Evolutionary conservation across 768 basidiomycete species (phyloP), one percentile per base, ranked within the genome.

Genomic region (Leucosporidium scottii): DNA sequence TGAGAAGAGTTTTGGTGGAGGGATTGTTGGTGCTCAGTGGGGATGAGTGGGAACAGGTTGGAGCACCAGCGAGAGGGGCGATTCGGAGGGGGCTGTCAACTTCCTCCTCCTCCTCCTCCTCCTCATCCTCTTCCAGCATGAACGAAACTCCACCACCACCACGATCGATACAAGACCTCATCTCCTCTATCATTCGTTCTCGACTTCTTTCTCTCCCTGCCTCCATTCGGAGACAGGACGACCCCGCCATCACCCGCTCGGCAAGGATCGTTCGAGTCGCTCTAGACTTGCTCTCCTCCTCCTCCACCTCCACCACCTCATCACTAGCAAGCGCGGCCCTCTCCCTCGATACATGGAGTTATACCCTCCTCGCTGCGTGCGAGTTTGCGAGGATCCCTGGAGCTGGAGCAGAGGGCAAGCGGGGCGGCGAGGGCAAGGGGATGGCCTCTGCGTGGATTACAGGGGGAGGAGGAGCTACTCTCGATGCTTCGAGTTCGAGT

Each of bases 281-380:
- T 3, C 89, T 91, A 74, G 79, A 80, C 55, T 79, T 89, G 12
- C 55, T 73, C 9, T 56, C 64, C 18, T 73, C 80, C 21, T 81
- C 81, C 48, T 79, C 90, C 4, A 84, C 82, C 12, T 36, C n/a
- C n/a, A n/a, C n/a, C n/a, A n/a, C 34, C 83, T 83, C 63, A 81
- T 92, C 8, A 82, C 94, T 1, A 92, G 92, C 5, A 87, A 91
- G 1, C 83, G 80, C 0, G 91, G 91, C 9, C 87, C 39, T 44
- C 39, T 8, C 89, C 0, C 85, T 96, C 23, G 91, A 96, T 74
- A 86, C 86, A 77, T 98, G 93, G 94, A 90, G 91, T 6, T 92
- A 89, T 87, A 84, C 84, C 58, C 75, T 99, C 6, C 82, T 98
- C 34, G 84, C 85, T 0, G 89, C 88, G n/a, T 79, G 97, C 49